Conservation (phyloP, 345 rosid species). For the Aethionema arabicum region DNA sequence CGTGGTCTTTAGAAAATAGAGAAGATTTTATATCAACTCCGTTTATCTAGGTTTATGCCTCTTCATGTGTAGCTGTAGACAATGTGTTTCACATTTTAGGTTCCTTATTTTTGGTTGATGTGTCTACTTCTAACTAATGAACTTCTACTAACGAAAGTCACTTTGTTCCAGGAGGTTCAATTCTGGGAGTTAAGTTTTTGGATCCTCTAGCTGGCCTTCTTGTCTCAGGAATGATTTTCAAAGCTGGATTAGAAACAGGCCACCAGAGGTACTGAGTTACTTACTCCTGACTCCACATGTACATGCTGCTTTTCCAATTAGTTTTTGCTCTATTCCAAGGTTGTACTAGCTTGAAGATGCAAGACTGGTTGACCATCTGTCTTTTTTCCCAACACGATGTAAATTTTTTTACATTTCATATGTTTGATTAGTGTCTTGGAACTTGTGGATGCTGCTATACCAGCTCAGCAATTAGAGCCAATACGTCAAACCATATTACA, state of each 20-base stretch:
- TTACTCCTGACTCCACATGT: slow-evolving; percentile 3
- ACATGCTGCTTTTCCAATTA: slow-evolving; percentile 10
- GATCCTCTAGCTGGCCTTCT: slow-evolving; percentile 94
- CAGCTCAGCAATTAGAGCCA: slow-evolving; percentile 65
- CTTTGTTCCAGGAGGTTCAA: slow-evolving; percentile 75
- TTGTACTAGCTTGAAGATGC: slow-evolving; percentile 12
- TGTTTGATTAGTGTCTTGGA: slow-evolving; percentile 64
- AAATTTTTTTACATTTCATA: slow-evolving; percentile 30
- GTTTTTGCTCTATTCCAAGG: slow-evolving; percentile 10
- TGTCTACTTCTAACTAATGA: background rate
- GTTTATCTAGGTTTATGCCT: background rate
- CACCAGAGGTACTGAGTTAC: slow-evolving; percentile 83
- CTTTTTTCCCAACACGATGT: slow-evolving; percentile 23
- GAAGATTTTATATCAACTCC: slow-evolving; percentile 1
- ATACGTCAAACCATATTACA: slow-evolving; percentile 63
- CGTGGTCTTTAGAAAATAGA: background rate
- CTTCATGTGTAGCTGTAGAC: background rate
- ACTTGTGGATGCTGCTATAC: slow-evolving; percentile 94
- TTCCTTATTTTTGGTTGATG: no score
- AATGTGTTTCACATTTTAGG: no score
- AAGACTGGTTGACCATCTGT: slow-evolving; percentile 7
- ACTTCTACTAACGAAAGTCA: background rate
- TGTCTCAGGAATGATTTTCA: slow-evolving; percentile 84
- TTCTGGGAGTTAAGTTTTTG: slow-evolving; percentile 76
- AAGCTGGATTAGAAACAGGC: slow-evolving; percentile 80